Base-by-base conservation (phyloP, 805 yeast genomes). In the Starmerella ratchasimensis region DNA sequence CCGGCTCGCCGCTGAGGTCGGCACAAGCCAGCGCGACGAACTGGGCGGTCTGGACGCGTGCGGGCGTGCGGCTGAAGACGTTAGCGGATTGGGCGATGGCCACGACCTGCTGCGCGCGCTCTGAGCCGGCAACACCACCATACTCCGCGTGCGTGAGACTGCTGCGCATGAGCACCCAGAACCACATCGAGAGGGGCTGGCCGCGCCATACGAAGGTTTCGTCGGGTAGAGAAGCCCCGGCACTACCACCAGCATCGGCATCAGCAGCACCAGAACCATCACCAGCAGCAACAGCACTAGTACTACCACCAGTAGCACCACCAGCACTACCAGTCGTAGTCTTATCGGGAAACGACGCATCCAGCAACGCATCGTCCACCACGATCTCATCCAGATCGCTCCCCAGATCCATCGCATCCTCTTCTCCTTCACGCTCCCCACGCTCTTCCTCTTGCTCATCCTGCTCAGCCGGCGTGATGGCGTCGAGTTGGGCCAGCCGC, bases 131-230 rank as follows among this genome's bases (percentile, higher is more conserved):
- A 7, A 23, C 21, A 36, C 65, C 62, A 41, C 73, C 80, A 51
- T 65, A 69, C 43, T 67, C 68, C 0, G 83, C 75, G 34, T 79
- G 66, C 18, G 75, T 66, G 25, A 88, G 56, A 0, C 93, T 76
- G 48, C 79, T 74, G 50, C 77, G 79, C 71, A 84, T 76, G 50
- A 84, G 81, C 5, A 88, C 62, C 44, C 71, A 74, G 56, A 83
- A 83, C 98, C 98, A 90, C 26, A 69, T 69, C 27, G 78, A 80
- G 55, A 80, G 80, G 3, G 66, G 61, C 16, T 84, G 59, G 0
- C 94, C 95, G 40, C 94, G 65, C 51, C 79, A 80, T 49, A 70
- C 76, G 15, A 25, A 37, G 18, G 42, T 22, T 13, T 11, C 28
- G 21, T 15, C 22, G 2, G 20, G 18, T n/a, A n/a, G n/a, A n/a